Base-by-base conservation (phyloP, 768 basidiomycete genomes). In the Tephrocybe sp. region DNA sequence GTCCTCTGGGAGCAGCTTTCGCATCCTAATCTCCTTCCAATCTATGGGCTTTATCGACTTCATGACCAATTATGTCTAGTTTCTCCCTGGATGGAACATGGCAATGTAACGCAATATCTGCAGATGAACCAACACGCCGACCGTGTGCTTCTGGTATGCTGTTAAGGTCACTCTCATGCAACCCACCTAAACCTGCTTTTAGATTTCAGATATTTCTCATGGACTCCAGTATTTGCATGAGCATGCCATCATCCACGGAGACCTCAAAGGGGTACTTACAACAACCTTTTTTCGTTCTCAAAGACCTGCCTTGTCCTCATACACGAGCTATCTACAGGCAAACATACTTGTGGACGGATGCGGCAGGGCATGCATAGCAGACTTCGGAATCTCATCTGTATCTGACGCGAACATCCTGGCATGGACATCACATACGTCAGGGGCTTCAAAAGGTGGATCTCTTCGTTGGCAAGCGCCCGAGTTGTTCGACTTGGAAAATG, bases 101-200 rank as follows among this genome's bases (percentile, higher is more conserved):
- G 52, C 68, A 63, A 66, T 17, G 48, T 74, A 6, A 52, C 20
- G 20, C 26, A 58, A 0, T 73, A 67, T 58, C 65, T 74, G 30
- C 38, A 54, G 30, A 4, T 2, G 9, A 51, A 65, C 18, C 57
- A 62, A 6, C 11, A 20, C 10, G 58, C 58, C 24, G 56, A 61
- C 45, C 61, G 67, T 6, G 15, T 32, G 1, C 20, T 30, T 1
- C 38, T 54, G 17, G 47, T 45, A 10, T 15, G 42, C 38, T n/a
- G n/a, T n/a, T n/a, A n/a, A n/a, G n/a, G 38, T 20, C 38, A 39
- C n/a, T 39, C 20, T 21, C 3, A 7, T 36, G 6, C 11, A 8
- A n/a, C 34, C 15, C 18, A 7, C 11, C 36, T 20, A 4, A 26
- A 15, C 17, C 7, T 21, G 3, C 6, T 26, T 17, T 18, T n/a